A percentile compares a stretch with the other conserved stretches of the same genome.
These are phyloP conservation scores for Thalassiosira hispida DNA, from an alignment of 352 stramenopile species.

Conservation along the genomic window DNA sequence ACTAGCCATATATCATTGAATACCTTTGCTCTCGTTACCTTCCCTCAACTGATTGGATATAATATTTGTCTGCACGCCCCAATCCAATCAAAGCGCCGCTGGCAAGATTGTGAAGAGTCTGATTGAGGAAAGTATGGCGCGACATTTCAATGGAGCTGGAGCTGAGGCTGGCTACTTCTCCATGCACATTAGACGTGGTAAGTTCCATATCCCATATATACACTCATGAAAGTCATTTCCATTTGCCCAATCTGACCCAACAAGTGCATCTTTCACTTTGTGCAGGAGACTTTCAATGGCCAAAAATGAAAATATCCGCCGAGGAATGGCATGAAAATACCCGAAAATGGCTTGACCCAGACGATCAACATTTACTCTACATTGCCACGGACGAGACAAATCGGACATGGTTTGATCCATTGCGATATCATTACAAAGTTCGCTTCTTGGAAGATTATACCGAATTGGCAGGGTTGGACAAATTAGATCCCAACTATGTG, in stretches of 20 bases:
- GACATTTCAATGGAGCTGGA: slow-evolving; percentile 7
- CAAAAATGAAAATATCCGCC: slow-evolving; percentile 77
- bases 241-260: no score
- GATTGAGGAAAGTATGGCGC: slow-evolving; percentile 17
- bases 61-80: no score
- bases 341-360: slow-evolving; percentile 58
- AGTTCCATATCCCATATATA: slow-evolving; percentile 21
- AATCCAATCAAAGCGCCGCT: no score
- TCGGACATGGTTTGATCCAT: slow-evolving; percentile 82
- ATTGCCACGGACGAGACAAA: slow-evolving; percentile 87
- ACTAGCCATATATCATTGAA: no score
- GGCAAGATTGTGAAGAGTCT: slow-evolving; percentile 58
- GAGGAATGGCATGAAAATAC: slow-evolving; percentile 82
- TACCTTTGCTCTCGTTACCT: no score
- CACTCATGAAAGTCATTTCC: slow-evolving; percentile 1
- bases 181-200: slow-evolving; percentile 50
- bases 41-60: no score
- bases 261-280: no score
- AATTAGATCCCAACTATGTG: slow-evolving; percentile 77
- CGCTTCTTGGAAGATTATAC: slow-evolving; percentile 76
- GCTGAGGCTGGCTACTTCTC: slow-evolving; percentile 41
- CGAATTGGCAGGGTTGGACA: slow-evolving; percentile 30
- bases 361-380: slow-evolving; percentile 76
- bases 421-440: slow-evolving; percentile 64
- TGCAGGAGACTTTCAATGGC: slow-evolving; percentile 77